Evolutionary conservation across 805 yeast species (phyloP), one percentile per base, ranked within the genome.

Genomic region (Candida railenensis): DNA sequence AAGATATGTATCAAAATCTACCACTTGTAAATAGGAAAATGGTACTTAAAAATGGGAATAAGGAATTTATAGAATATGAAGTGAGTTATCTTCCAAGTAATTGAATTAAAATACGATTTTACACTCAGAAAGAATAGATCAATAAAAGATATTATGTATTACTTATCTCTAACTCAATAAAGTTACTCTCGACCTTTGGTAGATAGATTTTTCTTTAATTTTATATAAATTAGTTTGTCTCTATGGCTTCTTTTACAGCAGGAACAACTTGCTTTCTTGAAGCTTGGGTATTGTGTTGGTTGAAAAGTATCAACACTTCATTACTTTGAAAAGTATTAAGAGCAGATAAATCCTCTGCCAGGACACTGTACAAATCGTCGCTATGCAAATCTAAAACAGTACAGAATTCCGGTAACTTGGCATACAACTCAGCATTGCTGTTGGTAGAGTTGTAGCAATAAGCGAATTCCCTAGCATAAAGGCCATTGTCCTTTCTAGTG

Each of bases 181-280:
- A n/a, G n/a, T n/a, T n/a, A n/a, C n/a, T n/a, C n/a, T n/a, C n/a
- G n/a, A n/a, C n/a, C n/a, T n/a, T n/a, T n/a, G n/a, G n/a, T n/a
- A n/a, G n/a, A n/a, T n/a, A n/a, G n/a, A n/a, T n/a, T n/a, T n/a
- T n/a, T n/a, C n/a, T n/a, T n/a, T n/a, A n/a, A n/a, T n/a, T n/a
- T n/a, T n/a, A n/a, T n/a, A n/a, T n/a, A n/a, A n/a, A n/a, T 32
- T 37, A 11, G 14, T 14, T n/a, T 7, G 3, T 15, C 42, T 67
- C 71, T 22, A 71, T 47, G 22, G 61, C 55, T 1, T 53, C 55
- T 58, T 73, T 70, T 16, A 73, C 65, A 11, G 62, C 63, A 2
- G 97, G 97, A 3, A 88, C 96, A 11, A 90, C 88, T 60, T 87
- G 95, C 61, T 91, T 91, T 56, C 97, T 76, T 32, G 94, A 86